phyloP scores from a whole-genome alignment of 2,329 filamentous ascomycete species.

The Knufia fluminis region DNA sequence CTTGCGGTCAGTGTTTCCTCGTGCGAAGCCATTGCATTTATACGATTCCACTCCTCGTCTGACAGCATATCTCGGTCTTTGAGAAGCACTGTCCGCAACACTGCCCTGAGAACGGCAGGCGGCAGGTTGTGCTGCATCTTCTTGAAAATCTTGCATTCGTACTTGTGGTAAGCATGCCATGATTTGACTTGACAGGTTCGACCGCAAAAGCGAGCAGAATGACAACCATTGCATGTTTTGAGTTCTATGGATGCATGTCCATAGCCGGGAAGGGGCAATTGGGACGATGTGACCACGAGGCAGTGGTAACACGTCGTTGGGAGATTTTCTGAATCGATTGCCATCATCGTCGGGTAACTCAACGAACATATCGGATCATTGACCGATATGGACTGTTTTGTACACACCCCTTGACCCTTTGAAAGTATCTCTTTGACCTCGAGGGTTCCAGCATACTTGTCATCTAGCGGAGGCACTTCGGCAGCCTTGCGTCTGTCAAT shows the following conservation, averaged over 20 bases:
- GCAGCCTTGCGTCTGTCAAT: constrained; percentile 7
- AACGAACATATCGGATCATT: constrained; percentile 11
- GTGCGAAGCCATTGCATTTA: background rate
- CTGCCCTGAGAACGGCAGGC: background rate
- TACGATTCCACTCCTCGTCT: background rate
- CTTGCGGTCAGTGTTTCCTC: background rate
- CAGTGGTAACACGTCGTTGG: constrained; percentile 13
- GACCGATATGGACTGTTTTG: constrained; percentile 8
- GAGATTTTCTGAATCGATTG: constrained; percentile 11
- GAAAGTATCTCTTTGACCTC: constrained; percentile 8
- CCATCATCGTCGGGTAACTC: constrained; percentile 9
- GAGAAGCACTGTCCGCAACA: background rate
- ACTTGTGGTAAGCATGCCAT: constrained; percentile 1
- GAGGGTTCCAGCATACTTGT: constrained; percentile 7
- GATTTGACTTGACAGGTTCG: background rate
- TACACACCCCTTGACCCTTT: constrained; percentile 12
- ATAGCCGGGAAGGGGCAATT: constrained; percentile 5
- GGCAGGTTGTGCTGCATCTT: background rate
- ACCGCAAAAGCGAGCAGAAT: constrained; percentile 1
- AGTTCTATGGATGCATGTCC: background rate
- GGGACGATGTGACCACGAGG: constrained; percentile 11
- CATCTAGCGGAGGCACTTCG: constrained; percentile 7
- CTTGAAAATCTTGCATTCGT: constrained; percentile 1
- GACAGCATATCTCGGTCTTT: background rate
- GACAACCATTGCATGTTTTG: constrained; percentile 2